phyloP scores from a whole-genome alignment of 2,329 filamentous ascomycete species.

The Beauveria bassiana region DNA sequence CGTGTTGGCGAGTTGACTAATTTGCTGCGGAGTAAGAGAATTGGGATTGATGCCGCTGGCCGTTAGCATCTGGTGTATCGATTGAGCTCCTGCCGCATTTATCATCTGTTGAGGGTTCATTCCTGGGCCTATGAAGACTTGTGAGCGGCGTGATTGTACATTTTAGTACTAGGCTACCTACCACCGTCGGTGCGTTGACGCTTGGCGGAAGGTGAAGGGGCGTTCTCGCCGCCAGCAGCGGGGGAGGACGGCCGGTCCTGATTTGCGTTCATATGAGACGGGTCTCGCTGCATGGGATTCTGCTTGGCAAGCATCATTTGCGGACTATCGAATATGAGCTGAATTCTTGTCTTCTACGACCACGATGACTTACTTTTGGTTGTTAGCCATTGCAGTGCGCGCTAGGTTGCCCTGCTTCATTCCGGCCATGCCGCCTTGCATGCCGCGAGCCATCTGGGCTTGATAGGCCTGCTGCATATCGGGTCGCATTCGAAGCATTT shows the following conservation, averaged over 20 bases:
- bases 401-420: conserved; percentile 57
- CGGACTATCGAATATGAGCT: conserved; percentile 36
- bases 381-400: conserved; percentile 72
- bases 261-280: conserved; percentile 78
- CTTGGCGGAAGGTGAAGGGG: conserved; percentile 79
- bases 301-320: conserved; percentile 70
- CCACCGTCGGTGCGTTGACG: conserved; percentile 68
- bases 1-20: conserved; percentile 53
- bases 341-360: not conserved
- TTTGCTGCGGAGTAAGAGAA: conserved; percentile 67
- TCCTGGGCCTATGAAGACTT: conserved; percentile 26
- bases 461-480: conserved; percentile 50
- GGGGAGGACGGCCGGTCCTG: conserved; percentile 76
- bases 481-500: conserved; percentile 66
- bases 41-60: conserved; percentile 68
- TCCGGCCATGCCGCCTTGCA: conserved; percentile 52
- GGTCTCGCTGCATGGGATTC: conserved; percentile 79
- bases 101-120: conserved; percentile 66
- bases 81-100: conserved; percentile 38
- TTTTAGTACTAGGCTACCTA: not conserved
- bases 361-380: conserved; percentile 52
- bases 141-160: not conserved
- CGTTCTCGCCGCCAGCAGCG: conserved; percentile 63
- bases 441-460: conserved; percentile 59
- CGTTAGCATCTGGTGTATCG: conserved; percentile 54